These are phyloP conservation scores for Dimocarpus longan DNA, from an alignment of 345 rosid genomes.

Conservation along the genomic window DNA sequence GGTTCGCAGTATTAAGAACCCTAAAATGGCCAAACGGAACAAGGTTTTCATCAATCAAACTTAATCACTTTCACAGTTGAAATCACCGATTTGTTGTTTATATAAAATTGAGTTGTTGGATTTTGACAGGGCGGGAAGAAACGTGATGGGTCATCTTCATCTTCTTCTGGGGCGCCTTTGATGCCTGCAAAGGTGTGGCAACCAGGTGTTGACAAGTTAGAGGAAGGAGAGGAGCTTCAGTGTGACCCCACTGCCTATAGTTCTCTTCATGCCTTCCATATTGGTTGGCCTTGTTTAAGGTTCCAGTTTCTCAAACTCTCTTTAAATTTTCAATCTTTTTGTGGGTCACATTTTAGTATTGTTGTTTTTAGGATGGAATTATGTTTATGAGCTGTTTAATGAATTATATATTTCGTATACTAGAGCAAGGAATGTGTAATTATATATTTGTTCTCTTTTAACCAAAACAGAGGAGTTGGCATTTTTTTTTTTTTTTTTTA, in stretches of 20 bases:
- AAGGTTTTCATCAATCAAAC: conserved; percentile 42
- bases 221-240: conserved; percentile 96
- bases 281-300: conserved; percentile 99
- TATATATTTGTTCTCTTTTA: background rate
- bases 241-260: conserved; percentile 91
- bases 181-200: conserved; percentile 88
- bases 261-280: conserved; percentile 85
- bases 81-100: background rate
- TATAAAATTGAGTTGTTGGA: background rate
- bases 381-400: too few species aligned
- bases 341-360: background rate
- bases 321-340: background rate
- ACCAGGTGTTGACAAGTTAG: conserved; percentile 93
- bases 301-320: conserved; percentile 2
- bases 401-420: too few species aligned
- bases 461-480: background rate
- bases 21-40: conserved; percentile 78
- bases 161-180: conserved; percentile 56
- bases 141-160: conserved; percentile 61
- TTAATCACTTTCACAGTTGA: background rate
- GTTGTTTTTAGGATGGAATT: background rate
- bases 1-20: conserved; percentile 70
- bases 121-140: conserved; percentile 49
- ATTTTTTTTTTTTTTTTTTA: background rate
- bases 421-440: background rate